Base-by-base conservation (phyloP, 2,329 filamentous ascomycete species). In the Xylariaceae sp. region DNA sequence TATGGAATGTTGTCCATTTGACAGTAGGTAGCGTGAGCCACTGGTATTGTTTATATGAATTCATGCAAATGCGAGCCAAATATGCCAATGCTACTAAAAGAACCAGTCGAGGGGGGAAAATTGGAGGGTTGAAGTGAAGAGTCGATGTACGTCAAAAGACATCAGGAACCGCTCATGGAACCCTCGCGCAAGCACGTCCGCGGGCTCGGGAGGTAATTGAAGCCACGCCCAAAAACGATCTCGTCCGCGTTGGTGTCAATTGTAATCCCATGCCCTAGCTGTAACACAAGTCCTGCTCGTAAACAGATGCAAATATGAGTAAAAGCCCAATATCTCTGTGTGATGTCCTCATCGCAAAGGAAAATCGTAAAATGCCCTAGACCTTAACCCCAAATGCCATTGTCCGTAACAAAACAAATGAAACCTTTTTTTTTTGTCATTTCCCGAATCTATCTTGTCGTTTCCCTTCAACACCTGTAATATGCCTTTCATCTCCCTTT, bases 391-490 rank as follows among this genome's bases (percentile, higher is more conserved):
- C 48, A 19, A 48, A 63, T 61, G 41, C 61, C 56, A 55, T 55
- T 60, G 50, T 37, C 32, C 60, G 51, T 54, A 54, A 52, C 41
- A 59, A 56, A 59, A 65, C 58, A 58, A 63, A 63, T 54, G 56
- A 62, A 56, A 61, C 50, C 45, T 52, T 65, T 67, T 68, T 67
- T 68, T 67, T 67, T 62, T 62, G 60, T 61, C 60, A 63, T 65
- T 63, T 65, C 62, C 64, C 65, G 57, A 44, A 53, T 67, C 65
- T 67, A 69, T 65, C 56, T 58, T 59, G 52, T 59, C 53, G 58
- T 61, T 51, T 51, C 54, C 59, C 53, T 57, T 59, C 54, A 69
- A 68, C 66, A 67, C 66, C 66, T 52, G 48, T 61, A 59, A 61
- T 66, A 67, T 67, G 65, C 65, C 57, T 49, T 54, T 60, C 62